Base-by-base conservation (phyloP, 495 filamentous ascomycete genomes). In the Lepraria neglecta region DNA sequence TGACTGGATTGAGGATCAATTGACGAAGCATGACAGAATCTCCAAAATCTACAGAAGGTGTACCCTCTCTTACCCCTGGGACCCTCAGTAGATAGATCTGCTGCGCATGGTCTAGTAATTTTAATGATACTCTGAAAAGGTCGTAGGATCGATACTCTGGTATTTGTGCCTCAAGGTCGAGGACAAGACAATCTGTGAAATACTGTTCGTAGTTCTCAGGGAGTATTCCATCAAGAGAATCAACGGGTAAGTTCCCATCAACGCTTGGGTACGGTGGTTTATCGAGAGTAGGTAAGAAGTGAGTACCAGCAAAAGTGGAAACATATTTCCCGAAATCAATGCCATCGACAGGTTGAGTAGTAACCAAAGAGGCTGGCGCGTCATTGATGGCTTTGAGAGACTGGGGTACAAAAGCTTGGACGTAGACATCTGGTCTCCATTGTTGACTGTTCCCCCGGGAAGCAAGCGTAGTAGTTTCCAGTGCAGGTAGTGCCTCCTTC, bases 391-490 rank as follows among this genome's bases (percentile, higher is more conserved):
- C 64, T 58, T 38, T 42, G 11, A 66, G 57, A 24, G 60, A 44
- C 30, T 48, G 30, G 27, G 64, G 60, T 21, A 66, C 56, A 48
- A 64, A 66, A 10, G 44, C 48, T 17, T 63, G 45, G 27, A 54
- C 55, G 38, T 59, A 66, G 15, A 66, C 47, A 27, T 66, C 64
- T 7, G 64, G 60, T 47, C 58, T 62, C 60, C 64, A 64, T 5
- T 43, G 21, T 19, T 54, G 51, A 17, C 35, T n/a, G n/a, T 30
- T 33, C 19, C 3, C 35, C 12, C 12, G 35, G 6, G 35, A 38
- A 5, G 35, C 12, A 38, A 38, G 3, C 35, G 12, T 38, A 10
- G 35, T 38, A 38, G 35, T 7, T 38, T 38, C 1, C 0, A 11
- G 35, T 38, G 35, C 6, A 0, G 35, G 35, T 38, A 38, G 35